These are phyloP conservation scores for Xylaria bambusicola DNA, from an alignment of 495 filamentous ascomycete genomes.

Conservation along the genomic window DNA sequence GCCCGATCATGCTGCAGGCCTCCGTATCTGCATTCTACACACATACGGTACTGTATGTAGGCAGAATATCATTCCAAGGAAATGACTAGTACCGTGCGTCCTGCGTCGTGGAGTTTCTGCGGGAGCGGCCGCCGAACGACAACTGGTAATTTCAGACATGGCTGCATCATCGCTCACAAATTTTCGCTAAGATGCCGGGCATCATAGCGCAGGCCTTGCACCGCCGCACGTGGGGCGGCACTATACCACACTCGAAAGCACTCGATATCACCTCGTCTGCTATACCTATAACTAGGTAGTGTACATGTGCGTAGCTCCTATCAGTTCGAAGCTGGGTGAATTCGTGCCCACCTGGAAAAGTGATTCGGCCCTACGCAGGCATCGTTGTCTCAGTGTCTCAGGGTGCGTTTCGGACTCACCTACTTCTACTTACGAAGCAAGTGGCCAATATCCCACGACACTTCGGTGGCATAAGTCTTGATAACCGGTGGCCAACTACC, in stretches of 20 bases:
- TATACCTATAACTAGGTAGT: not conserved
- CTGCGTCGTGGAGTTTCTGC: not conserved
- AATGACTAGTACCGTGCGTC: not conserved
- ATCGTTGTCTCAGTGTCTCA: slow-evolving; percentile 3
- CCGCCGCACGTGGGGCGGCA: not conserved
- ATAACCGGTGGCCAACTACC: not conserved
- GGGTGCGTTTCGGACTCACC: not conserved
- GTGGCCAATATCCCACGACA: not conserved
- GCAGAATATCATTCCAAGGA: slow-evolving; percentile 2
- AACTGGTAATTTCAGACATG: not conserved
- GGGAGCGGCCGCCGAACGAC: slow-evolving; percentile 8
- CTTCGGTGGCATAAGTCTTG: not conserved
- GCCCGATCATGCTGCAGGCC: slow-evolving; percentile 10
- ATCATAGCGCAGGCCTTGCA: slow-evolving; percentile 4
- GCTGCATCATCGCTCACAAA: not conserved
- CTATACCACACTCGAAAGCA: too few relatives aligned
- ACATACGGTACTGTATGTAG: not conserved
- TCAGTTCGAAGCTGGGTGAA: not conserved
- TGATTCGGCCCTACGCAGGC: slow-evolving; percentile 16
- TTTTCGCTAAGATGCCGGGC: too few relatives aligned
- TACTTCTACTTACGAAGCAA: not conserved
- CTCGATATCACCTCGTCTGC: too few relatives aligned
- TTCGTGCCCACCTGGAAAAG: slow-evolving; percentile 2
- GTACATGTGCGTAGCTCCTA: not conserved
- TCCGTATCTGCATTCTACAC: too few relatives aligned